Evolutionary conservation across 306 rosid species (phyloP).

Genomic region (Acmispon strigosus): DNA sequence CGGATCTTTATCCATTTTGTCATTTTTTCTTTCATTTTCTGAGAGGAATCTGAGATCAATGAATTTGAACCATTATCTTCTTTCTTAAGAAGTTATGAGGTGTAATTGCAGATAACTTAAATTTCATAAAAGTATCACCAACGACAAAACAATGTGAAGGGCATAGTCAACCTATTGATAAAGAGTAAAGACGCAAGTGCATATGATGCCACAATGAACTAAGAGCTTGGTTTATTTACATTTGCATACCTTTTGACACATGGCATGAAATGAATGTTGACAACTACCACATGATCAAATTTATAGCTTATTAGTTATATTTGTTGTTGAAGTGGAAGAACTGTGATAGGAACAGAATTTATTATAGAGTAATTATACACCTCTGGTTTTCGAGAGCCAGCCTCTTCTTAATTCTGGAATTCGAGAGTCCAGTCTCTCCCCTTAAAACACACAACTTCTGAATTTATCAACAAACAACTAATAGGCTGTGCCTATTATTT

Average conservation of each 20-base stretch:
- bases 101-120: background rate
- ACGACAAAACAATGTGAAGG: background rate
- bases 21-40: background rate
- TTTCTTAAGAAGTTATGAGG: background rate
- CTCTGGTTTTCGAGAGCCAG: too few relatives aligned
- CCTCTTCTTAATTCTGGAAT: too few relatives aligned
- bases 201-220: background rate
- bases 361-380: too few relatives aligned
- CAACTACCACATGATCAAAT: background rate
- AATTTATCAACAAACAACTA: too few relatives aligned
- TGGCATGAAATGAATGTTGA: background rate
- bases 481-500: too few relatives aligned
- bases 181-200: too few relatives aligned
- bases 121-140: background rate
- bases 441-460: too few relatives aligned
- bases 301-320: background rate
- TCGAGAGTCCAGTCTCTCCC: too few relatives aligned
- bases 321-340: background rate
- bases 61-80: background rate
- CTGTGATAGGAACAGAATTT: too few relatives aligned
- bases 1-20: too few relatives aligned
- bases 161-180: background rate
- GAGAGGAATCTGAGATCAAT: background rate
- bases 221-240: background rate
- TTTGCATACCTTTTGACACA: background rate